Base-by-base conservation (phyloP, 306 rosid species). In the Datisca glomerata region DNA sequence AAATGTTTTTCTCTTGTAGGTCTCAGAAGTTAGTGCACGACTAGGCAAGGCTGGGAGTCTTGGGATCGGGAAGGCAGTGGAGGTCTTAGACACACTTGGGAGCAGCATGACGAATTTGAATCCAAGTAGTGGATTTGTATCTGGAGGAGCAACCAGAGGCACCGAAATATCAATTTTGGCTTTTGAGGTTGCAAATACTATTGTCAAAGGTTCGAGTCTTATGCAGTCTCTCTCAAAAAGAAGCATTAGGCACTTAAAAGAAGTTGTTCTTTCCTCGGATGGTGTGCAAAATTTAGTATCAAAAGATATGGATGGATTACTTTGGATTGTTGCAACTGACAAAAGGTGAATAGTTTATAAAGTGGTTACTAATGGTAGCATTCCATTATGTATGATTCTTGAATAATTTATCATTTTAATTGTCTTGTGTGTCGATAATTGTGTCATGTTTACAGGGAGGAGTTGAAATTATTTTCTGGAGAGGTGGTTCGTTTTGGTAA, bases 401-500 rank as follows among this genome's bases (percentile, higher is more conserved):
- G n/a, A n/a, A 39, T 48, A 8, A 37, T 38, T 56, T 34, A 21
- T 16, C 51, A 46, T 41, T 19, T 10, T 12, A 6, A n/a, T n/a
- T n/a, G n/a, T 19, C 14, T 25, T 22, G 4, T 46, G 21, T 18
- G 9, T 49, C 8, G 2, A 12, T 43, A 31, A 53, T 55, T 66
- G 42, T 49, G 49, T 35, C 50, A 24, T 54, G 43, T 23, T 70
- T 65, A 31, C 57, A 84, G 94, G 66, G 86, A 76, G 49, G 94
- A 76, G 61, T 68, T 79, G 62, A 80, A 73, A 43, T 61, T 84
- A 21, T 84, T 84, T 59, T 55, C 83, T 9, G 83, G 78, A 51
- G 94, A 84, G 66, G 86, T 84, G 56, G 63, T 84, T 49, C 94
- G 94, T 12, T 84, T 84, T 60, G 94, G 94, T 57, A 79, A 84